Evolutionary conservation across 768 basidiomycete genomes (phyloP).

Genomic region (Boletus tomentosulus): DNA sequence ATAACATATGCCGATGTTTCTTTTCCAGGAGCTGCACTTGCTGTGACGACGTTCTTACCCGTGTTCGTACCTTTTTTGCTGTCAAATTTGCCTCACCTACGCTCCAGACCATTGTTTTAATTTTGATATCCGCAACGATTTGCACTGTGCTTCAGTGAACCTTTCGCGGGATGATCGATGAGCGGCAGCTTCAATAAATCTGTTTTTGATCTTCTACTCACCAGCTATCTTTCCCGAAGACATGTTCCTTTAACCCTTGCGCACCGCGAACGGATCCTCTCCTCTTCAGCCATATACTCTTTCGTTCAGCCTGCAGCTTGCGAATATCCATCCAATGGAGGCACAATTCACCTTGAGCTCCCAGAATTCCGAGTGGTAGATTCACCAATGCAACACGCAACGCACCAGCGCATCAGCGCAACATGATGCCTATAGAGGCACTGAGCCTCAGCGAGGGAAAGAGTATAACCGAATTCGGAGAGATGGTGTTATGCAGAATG

Average conservation of each 20-base stretch:
- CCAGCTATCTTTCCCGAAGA: conserved; percentile 68
- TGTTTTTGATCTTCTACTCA: conserved; percentile 81
- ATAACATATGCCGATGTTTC: not conserved
- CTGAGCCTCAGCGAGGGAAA: conserved; percentile 73
- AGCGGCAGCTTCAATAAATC: too few relatives aligned
- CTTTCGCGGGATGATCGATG: too few relatives aligned
- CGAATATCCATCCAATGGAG: not conserved
- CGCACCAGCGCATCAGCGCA: conserved; percentile 75
- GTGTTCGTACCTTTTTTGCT: not conserved
- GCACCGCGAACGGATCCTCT: conserved; percentile 79
- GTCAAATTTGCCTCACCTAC: too few relatives aligned
- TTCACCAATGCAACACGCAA: conserved; percentile 57
- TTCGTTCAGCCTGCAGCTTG: conserved; percentile 7
- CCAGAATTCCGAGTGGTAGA: conserved; percentile 64
- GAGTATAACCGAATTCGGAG: conserved; percentile 68
- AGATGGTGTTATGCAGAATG: conserved; percentile 39
- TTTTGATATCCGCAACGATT: too few relatives aligned
- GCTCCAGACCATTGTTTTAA: too few relatives aligned
- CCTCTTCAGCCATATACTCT: conserved; percentile 68
- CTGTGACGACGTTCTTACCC: too few relatives aligned
- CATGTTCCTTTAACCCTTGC: conserved; percentile 86
- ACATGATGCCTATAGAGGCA: conserved; percentile 90
- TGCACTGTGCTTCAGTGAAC: too few relatives aligned
- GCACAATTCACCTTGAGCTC: conserved; percentile 3
- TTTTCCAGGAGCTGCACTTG: too few relatives aligned